phyloP scores from a whole-genome alignment of 352 stramenopile species.

The Globisporangium emineosum region DNA sequence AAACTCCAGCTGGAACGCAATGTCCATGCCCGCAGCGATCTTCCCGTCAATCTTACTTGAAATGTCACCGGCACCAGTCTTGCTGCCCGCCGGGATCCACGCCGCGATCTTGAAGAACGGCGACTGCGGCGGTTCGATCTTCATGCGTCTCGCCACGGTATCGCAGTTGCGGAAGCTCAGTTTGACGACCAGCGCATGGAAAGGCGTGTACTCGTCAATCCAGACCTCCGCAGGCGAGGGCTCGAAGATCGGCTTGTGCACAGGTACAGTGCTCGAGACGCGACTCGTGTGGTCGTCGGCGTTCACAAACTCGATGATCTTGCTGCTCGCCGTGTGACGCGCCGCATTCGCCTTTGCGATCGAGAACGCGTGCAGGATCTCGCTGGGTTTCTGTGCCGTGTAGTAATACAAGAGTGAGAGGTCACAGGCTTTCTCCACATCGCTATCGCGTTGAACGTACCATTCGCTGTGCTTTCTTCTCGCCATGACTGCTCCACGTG shows the following conservation, averaged over 20 bases:
- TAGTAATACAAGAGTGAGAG: background rate
- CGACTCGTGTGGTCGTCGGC: constrained; percentile 66
- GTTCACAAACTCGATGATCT: constrained; percentile 69
- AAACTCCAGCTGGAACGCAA: constrained; percentile 90
- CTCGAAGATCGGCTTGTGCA: constrained; percentile 88
- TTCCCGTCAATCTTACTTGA: constrained; percentile 53
- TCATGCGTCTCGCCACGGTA: constrained; percentile 86
- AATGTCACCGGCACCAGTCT: background rate
- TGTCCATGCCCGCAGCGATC: constrained; percentile 93
- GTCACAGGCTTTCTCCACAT: background rate
- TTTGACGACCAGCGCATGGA: constrained; percentile 75
- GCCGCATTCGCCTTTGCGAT: constrained; percentile 45
- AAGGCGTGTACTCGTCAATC: constrained; percentile 93
- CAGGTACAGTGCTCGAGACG: constrained; percentile 62
- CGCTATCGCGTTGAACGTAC: constrained; percentile 1
- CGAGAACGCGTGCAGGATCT: constrained; percentile 61
- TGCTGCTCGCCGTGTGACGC: constrained; percentile 27
- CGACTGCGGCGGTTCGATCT: constrained; percentile 81
- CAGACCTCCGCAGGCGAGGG: constrained; percentile 76
- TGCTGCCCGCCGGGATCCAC: constrained; percentile 9
- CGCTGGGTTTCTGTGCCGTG: constrained; percentile 51
- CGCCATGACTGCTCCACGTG: constrained; percentile 18
- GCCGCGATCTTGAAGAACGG: constrained; percentile 85
- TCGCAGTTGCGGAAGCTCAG: constrained; percentile 93
- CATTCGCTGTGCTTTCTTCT: constrained; percentile 21